phyloP scores from a whole-genome alignment of 306 rosid genomes.

The Cicer arietinum region DNA sequence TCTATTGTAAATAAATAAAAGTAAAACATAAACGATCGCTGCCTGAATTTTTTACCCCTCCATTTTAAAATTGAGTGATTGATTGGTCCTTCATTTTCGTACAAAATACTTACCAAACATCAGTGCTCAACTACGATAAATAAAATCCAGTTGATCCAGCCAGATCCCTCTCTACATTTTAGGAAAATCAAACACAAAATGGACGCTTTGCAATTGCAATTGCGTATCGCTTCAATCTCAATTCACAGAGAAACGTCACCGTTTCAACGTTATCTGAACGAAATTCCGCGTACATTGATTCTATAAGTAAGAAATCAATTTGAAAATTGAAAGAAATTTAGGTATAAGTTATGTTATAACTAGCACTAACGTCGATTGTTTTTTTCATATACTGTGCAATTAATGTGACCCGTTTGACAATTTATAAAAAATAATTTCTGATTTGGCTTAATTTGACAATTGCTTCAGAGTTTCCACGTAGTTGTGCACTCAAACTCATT shows the following conservation, averaged over 20 bases:
- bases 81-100: not conserved
- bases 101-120: not conserved
- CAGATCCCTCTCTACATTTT: conserved; percentile 2
- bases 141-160: not conserved
- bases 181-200: not conserved
- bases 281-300: too few relatives aligned
- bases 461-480: conserved; percentile 22
- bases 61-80: not conserved
- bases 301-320: too few relatives aligned
- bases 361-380: not conserved
- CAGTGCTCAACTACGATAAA: not conserved
- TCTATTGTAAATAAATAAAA: not conserved
- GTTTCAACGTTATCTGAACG: not conserved
- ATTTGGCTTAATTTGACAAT: not conserved
- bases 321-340: too few relatives aligned
- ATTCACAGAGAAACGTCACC: not conserved
- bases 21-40: not conserved
- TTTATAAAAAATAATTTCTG: not conserved
- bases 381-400: not conserved
- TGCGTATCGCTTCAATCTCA: not conserved
- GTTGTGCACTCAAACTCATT: not conserved
- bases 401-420: not conserved
- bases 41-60: not conserved
- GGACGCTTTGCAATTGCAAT: not conserved
- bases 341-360: too few relatives aligned